A percentile compares a stretch with the other conserved stretches of the same genome.
phyloP scores from a whole-genome alignment of 495 filamentous ascomycete genomes.

The Penicillium longicatenatum region DNA sequence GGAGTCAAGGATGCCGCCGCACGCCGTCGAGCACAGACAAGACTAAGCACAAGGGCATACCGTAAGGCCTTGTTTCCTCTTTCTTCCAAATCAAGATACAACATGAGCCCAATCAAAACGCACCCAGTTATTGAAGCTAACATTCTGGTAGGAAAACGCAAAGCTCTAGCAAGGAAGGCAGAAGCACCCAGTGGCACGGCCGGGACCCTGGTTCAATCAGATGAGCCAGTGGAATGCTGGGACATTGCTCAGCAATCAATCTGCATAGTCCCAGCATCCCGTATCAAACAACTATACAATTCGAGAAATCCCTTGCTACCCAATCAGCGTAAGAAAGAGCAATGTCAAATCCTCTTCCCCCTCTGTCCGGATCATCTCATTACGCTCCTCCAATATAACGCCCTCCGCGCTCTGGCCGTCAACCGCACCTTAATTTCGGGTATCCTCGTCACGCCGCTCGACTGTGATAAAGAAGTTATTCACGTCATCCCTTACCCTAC shows the following conservation, averaged over 20 bases:
- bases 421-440: slow-evolving; percentile 41
- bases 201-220: slow-evolving; percentile 25
- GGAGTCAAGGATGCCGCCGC: slow-evolving; percentile 38
- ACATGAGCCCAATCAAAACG: no score
- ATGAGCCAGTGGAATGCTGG: slow-evolving; percentile 42
- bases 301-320: slow-evolving; percentile 33
- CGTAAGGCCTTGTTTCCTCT: slow-evolving; percentile 33
- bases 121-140: slow-evolving; percentile 19
- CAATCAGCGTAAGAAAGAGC: slow-evolving; percentile 27
- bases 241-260: slow-evolving; percentile 36
- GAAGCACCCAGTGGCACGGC: slow-evolving; percentile 24
- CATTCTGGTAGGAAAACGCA: slow-evolving; percentile 37
- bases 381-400: slow-evolving; percentile 47
- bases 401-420: slow-evolving; percentile 38
- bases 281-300: slow-evolving; percentile 42
- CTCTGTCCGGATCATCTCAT: slow-evolving; percentile 46
- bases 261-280: slow-evolving; percentile 32
- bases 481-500: slow-evolving; percentile 35
- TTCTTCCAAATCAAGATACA: slow-evolving; percentile 15
- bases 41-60: slow-evolving; percentile 45
- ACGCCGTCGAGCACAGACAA: slow-evolving; percentile 38
- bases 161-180: slow-evolving; percentile 34
- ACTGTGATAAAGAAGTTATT: slow-evolving; percentile 32
- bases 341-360: slow-evolving; percentile 36
- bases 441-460: slow-evolving; percentile 26